Percentiles rank a stretch among this genome's conserved stretches.
Evolutionary conservation across 2,329 filamentous ascomycete genomes (phyloP).

Genomic region (Penicillium concentricum): DNA sequence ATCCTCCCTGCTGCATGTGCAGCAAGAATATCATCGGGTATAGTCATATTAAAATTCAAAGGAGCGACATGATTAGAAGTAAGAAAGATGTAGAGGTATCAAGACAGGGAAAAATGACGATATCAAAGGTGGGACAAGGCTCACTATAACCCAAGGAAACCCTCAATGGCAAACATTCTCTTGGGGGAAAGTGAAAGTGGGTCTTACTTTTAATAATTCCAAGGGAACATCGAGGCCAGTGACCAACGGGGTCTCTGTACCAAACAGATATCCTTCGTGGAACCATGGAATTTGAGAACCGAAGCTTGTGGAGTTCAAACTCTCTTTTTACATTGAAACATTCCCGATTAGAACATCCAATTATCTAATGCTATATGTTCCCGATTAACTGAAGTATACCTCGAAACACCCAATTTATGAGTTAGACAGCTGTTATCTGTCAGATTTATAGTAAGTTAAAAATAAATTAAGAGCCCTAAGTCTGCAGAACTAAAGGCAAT

Average conservation of each 20-base stretch:
- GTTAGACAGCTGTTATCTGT: no score
- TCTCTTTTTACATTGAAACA: no score
- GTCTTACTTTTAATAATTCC: slow-evolving; percentile 4
- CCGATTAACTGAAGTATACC: no score
- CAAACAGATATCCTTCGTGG: background rate
- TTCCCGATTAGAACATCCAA: no score
- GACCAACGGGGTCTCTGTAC: slow-evolving; percentile 8
- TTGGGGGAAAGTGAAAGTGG: slow-evolving; percentile 5
- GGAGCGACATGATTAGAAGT: slow-evolving; percentile 3
- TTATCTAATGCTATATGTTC: no score
- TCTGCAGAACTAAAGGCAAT: background rate
- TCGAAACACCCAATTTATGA: no score
- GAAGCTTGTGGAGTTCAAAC: background rate
- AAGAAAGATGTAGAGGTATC: background rate
- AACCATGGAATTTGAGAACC: background rate
- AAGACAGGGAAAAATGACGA: slow-evolving; percentile 4
- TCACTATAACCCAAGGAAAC: slow-evolving; percentile 6
- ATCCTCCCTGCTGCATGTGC: slow-evolving; percentile 29
- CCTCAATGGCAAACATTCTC: background rate
- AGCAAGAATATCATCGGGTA: slow-evolving; percentile 29
- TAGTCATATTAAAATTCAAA: slow-evolving; percentile 19
- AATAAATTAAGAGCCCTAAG: background rate
- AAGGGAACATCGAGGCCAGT: background rate
- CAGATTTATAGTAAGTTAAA: no score
- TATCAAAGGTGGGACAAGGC: background rate